Evolutionary conservation across 139 green algal genomes (phyloP), one percentile per base, ranked within the genome.

Genomic region (Chlamydomonas sp.): DNA sequence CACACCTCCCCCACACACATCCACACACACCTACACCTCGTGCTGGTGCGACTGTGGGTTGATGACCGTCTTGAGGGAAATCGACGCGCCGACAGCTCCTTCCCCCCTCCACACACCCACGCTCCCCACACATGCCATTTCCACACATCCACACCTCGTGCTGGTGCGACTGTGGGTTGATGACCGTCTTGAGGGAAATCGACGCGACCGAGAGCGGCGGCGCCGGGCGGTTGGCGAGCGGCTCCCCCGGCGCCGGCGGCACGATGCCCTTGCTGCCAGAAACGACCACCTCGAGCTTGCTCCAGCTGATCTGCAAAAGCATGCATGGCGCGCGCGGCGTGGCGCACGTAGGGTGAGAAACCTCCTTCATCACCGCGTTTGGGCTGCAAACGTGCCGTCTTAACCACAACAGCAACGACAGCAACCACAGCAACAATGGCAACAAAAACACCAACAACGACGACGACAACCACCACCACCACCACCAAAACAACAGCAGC

Each of bases 31-130:
- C 49, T 49, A 59, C 43, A 79, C 43, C 63, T 81, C 65, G 58
- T 90, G 70, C 39, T 79, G 36, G 35, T 85, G 76, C 22, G 66
- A 80, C 47, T 35, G 57, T 10, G 85, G 72, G 61, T 93, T 83
- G 33, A 92, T 73, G 20, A 84, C 38, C 8, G 93, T 97, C 76
- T 97, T 95, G 48, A 99, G 72, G 70, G 84, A 86, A 22, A 99
- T 54, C 0, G 93, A 80, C 0, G 91, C 95, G 5, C 97, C 88
- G n/a, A n/a, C n/a, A n/a, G n/a, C n/a, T n/a, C n/a, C n/a, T n/a
- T n/a, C n/a, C n/a, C n/a, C n/a, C n/a, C n/a, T n/a, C n/a, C n/a
- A n/a, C n/a, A n/a, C n/a, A n/a, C n/a, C n/a, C n/a, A n/a, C n/a
- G n/a, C n/a, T n/a, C n/a, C n/a, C n/a, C n/a, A n/a, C n/a, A n/a